phyloP scores from a whole-genome alignment of 352 stramenopile species.

The Globisporangium spiculum region DNA sequence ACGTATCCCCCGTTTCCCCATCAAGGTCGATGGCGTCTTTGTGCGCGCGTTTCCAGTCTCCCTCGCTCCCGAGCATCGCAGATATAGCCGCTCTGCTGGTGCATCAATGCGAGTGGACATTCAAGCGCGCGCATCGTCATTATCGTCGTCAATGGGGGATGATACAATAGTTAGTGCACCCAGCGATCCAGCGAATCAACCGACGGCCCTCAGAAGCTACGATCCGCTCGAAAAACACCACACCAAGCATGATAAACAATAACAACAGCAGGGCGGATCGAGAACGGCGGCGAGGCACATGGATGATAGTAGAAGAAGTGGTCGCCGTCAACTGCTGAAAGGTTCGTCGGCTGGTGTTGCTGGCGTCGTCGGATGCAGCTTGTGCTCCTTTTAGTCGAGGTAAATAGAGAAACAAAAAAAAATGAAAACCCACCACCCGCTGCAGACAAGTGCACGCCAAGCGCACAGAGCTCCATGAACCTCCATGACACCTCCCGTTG shows the following conservation, averaged over 20 bases:
- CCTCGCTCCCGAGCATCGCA: background rate
- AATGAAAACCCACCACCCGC: background rate
- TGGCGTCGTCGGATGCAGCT: conserved; percentile 2
- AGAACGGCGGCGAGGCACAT: background rate
- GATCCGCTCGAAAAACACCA: background rate
- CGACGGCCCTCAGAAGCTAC: background rate
- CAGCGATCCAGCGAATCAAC: background rate
- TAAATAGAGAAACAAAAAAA: conserved; percentile 17
- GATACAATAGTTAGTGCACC: background rate
- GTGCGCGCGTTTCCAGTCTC: background rate
- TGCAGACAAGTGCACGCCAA: background rate
- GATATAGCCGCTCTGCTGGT: background rate
- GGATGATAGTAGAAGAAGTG: background rate
- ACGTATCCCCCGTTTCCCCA: background rate
- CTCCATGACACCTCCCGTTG: background rate
- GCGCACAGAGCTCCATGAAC: background rate
- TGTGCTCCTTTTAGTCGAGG: conserved; percentile 12
- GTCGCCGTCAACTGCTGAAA: background rate
- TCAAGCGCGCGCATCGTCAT: background rate
- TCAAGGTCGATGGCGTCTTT: background rate
- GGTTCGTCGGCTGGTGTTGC: background rate
- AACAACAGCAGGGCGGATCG: background rate
- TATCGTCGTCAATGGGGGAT: background rate
- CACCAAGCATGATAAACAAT: background rate
- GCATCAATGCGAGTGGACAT: background rate